Percentiles rank a stretch among this genome's conserved stretches.
Evolutionary conservation across 805 yeast genomes (phyloP).

Genomic region (Candida qinlingensis): DNA sequence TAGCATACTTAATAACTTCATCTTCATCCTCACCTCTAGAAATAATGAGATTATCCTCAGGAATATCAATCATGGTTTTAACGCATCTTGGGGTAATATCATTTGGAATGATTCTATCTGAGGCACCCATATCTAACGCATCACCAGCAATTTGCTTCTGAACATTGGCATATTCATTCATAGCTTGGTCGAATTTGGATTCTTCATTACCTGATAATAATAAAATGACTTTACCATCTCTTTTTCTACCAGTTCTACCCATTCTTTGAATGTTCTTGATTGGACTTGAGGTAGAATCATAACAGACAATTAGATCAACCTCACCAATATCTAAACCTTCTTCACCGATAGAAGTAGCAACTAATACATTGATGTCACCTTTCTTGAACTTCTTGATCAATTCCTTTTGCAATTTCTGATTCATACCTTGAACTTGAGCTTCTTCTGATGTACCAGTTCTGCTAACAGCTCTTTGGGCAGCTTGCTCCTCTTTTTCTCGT

Average conservation of each 20-base stretch:
- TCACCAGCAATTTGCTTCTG: constrained; percentile 62
- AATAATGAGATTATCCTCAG: constrained; percentile 60
- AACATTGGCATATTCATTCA: constrained; percentile 75
- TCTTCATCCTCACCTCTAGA: constrained; percentile 54
- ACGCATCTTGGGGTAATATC: constrained; percentile 50
- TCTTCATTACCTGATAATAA: constrained; percentile 76
- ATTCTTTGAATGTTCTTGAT: constrained; percentile 90
- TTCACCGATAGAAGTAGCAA: constrained; percentile 97
- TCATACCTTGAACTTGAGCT: constrained; percentile 83
- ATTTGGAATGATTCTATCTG: constrained; percentile 67
- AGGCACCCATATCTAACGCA: constrained; percentile 36
- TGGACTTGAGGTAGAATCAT: constrained; percentile 90
- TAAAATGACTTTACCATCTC: constrained; percentile 78
- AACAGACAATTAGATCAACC: constrained; percentile 89
- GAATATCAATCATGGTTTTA: constrained; percentile 54
- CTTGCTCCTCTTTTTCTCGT: constrained; percentile 27
- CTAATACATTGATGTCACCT: constrained; percentile 73
- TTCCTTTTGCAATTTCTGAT: constrained; percentile 80
- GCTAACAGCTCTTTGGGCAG: constrained; percentile 31
- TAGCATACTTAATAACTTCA: constrained; percentile 63
- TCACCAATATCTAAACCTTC: constrained; percentile 99
- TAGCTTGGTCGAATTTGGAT: constrained; percentile 72
- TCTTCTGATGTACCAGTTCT: constrained; percentile 62
- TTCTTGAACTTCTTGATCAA: constrained; percentile 66
- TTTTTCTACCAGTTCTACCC: constrained; percentile 97